Evolutionary conservation across 2,329 filamentous ascomycete species (phyloP), one percentile per base, ranked within the genome.

Genomic region (Aspergillus amoenus): DNA sequence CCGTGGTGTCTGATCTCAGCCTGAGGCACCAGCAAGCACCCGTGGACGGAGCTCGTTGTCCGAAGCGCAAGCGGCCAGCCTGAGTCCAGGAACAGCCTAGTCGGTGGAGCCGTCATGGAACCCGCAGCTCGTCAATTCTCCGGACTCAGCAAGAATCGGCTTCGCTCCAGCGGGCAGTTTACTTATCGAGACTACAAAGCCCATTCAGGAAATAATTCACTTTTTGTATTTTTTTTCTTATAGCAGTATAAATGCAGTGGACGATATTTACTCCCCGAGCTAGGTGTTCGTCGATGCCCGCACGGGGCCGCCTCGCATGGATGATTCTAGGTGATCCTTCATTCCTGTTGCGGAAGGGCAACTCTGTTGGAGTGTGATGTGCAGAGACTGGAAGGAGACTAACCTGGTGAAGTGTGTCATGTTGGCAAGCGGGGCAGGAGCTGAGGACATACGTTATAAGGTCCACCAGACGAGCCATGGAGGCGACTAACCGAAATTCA

Each of bases 71-170:
- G 65, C 62, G 59, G 50, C 61, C 61, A 63, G 63, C 63, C 62
- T 59, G 65, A 62, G 66, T 56, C 66, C 65, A 67, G 66, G 65
- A 68, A 66, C 64, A 62, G 66, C 41, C 62, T 69, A 67, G 67
- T 46, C 56, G 51, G 64, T 66, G 65, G 65, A 55, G 61, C 54
- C 27, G 62, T 62, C 63, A 34, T 66, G 64, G 65, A 65, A 61
- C 64, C 61, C 57, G 60, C 64, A 61, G 66, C 56, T 66, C 66
- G 65, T 65, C 57, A 62, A 66, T 66, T 67, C 66, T 67, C 65
- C 65, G 64, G 62, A 37, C 12, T n/a, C 13, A 42, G 52, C 18
- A 52, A 39, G 48, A 48, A 41, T 56, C 46, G 30, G 39, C 18
- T 34, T 30, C 27, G 27, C 27, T 30, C 27, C 27, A 30, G 27